phyloP scores from a whole-genome alignment of 208 protist species.

The Trichomonas vaginalis region DNA sequence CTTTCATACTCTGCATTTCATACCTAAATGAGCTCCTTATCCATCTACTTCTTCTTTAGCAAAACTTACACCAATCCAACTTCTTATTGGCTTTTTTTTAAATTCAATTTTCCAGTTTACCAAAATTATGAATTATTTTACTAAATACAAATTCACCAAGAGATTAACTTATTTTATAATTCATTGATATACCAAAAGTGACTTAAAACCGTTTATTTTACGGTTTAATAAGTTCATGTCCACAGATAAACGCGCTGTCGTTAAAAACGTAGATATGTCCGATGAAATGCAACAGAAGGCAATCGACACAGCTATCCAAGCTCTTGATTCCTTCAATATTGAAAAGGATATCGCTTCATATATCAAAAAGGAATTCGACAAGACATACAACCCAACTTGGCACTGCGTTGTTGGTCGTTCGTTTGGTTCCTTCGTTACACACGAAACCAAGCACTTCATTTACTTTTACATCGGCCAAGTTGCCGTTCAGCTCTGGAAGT shows the following conservation, averaged over 20 bases:
- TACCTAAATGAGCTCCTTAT: no score
- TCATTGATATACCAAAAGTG: no score
- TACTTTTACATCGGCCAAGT: conserved; percentile 99
- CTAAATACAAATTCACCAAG: no score
- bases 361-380: conserved; percentile 98
- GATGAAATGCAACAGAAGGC: conserved; percentile 79
- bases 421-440: conserved; percentile 99
- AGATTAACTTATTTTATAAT: no score
- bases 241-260: conserved; percentile 33
- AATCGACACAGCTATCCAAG: conserved; percentile 70
- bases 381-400: conserved; percentile 97
- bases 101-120: no score
- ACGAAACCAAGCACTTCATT: conserved; percentile 96
- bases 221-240: neutral
- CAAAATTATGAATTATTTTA: no score
- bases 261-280: conserved; percentile 62
- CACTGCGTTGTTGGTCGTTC: conserved; percentile 98
- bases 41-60: no score
- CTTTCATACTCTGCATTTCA: no score
- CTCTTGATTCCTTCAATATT: conserved; percentile 94
- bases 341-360: conserved; percentile 98
- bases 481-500: conserved; percentile 92
- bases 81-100: no score
- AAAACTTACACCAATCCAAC: no score
- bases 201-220: neutral